A percentile compares a stretch with the other conserved stretches of the same genome.
Evolutionary conservation across 2,329 filamentous ascomycete species (phyloP).

Genomic region (Zasmidium citrigriseum): DNA sequence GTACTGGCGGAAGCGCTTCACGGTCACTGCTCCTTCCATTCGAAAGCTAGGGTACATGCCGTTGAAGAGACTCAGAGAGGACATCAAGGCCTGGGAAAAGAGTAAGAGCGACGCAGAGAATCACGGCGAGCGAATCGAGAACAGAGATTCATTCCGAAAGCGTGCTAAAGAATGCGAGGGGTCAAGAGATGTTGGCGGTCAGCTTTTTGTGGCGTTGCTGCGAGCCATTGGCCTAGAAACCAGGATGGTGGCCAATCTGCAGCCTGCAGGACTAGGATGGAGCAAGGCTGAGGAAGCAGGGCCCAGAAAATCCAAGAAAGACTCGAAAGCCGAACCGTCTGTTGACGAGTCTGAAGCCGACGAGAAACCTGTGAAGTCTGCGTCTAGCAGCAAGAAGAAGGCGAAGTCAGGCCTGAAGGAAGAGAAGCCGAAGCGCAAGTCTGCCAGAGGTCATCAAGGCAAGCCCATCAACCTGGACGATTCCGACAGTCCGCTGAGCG

Average conservation of each 20-base stretch:
- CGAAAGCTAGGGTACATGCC: conserved; percentile 90
- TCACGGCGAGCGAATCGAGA: conserved; percentile 76
- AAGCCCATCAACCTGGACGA: conserved; percentile 49
- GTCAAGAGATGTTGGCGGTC: conserved; percentile 82
- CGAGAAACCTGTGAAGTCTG: conserved; percentile 3
- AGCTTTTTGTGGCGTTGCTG: conserved; percentile 84
- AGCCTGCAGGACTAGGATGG: conserved; percentile 88
- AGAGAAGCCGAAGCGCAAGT: conserved; percentile 27
- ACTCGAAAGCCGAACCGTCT: conserved; percentile 21
- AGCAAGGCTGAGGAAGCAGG: conserved; percentile 81
- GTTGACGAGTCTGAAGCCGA: conserved; percentile 15
- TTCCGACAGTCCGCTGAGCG: conserved; percentile 50
- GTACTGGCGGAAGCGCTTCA: conserved; percentile 88
- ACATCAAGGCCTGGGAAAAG: conserved; percentile 69
- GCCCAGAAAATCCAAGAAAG: conserved; percentile 41
- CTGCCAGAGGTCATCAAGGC: conserved; percentile 34
- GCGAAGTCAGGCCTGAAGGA: conserved; percentile 10
- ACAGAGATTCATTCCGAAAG: conserved; percentile 66
- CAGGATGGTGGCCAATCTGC: conserved; percentile 79
- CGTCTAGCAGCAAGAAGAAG: conserved; percentile 18
- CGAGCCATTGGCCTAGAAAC: conserved; percentile 80
- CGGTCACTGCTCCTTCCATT: conserved; percentile 72
- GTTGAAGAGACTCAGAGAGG: conserved; percentile 70
- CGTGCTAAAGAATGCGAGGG: conserved; percentile 71
- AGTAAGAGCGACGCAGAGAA: conserved; percentile 61